Evolutionary conservation across 306 rosid species (phyloP).

Genomic region (Nissolia schottii): DNA sequence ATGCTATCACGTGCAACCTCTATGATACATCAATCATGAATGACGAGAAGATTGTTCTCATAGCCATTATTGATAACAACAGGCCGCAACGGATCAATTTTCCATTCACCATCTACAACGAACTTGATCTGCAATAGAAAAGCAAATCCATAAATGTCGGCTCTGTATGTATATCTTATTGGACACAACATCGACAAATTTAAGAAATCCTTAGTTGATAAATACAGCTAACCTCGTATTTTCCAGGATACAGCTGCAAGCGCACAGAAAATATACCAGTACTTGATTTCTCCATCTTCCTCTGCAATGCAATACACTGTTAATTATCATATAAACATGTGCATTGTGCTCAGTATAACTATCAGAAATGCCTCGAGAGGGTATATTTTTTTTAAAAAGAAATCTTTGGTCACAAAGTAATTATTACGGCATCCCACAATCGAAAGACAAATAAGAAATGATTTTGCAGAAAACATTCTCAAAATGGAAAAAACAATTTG

Average conservation of each 20-base stretch:
- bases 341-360: not conserved
- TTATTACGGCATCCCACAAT: not conserved
- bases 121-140: constrained; percentile 69
- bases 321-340: constrained; percentile 9
- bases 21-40: constrained; percentile 32
- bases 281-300: constrained; percentile 67
- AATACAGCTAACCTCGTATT: constrained; percentile 62
- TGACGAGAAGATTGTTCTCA: constrained; percentile 60
- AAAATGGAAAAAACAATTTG: not conserved
- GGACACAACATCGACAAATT: not conserved
- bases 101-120: constrained; percentile 94
- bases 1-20: not conserved
- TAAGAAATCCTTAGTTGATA: constrained; percentile 5
- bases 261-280: constrained; percentile 60
- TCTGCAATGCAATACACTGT: constrained; percentile 45
- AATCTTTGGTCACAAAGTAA: not conserved
- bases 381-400: not conserved
- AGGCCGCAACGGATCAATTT: constrained; percentile 76
- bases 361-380: not conserved
- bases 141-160: not conserved
- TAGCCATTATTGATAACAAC: constrained; percentile 47
- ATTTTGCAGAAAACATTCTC: not conserved
- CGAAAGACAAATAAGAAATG: not conserved
- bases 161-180: not conserved
- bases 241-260: constrained; percentile 89